These are phyloP conservation scores for Graphilbum ipis-grandicollis DNA, from an alignment of 2,329 filamentous ascomycete species.

Conservation along the genomic window DNA sequence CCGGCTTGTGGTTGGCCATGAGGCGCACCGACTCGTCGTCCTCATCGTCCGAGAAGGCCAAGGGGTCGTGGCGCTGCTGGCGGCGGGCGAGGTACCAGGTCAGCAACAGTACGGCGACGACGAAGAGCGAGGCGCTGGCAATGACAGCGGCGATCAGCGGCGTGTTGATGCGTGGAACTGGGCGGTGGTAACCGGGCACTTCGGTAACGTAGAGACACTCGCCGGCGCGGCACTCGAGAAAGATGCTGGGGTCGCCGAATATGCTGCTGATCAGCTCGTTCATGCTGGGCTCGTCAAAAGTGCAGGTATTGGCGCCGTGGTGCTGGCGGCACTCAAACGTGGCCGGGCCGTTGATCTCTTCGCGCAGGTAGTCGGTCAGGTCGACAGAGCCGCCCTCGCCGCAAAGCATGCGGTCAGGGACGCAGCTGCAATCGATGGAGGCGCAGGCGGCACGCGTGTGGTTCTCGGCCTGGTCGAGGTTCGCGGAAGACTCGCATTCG, in stretches of 20 bases:
- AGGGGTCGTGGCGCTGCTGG: slow-evolving; percentile 49
- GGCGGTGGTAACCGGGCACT: slow-evolving; percentile 75
- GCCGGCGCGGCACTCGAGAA: slow-evolving; percentile 63
- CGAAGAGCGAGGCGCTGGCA: slow-evolving; percentile 59
- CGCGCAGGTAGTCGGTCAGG: slow-evolving; percentile 70
- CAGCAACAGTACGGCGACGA: slow-evolving; percentile 68
- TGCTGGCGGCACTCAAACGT: slow-evolving; percentile 58
- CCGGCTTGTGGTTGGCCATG: slow-evolving; percentile 81
- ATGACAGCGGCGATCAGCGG: slow-evolving; percentile 91
- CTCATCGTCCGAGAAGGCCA: slow-evolving; percentile 54
- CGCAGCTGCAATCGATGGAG: slow-evolving; percentile 71
- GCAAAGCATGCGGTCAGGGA: slow-evolving; percentile 84
- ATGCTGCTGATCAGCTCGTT: slow-evolving; percentile 74
- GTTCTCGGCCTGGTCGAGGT: slow-evolving; percentile 55
- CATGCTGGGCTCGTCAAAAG: slow-evolving; percentile 84
- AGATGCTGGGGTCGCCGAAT: slow-evolving; percentile 84
- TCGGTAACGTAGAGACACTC: slow-evolving; percentile 91
- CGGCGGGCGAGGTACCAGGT: slow-evolving; percentile 82
- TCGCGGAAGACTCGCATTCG: slow-evolving; percentile 57
- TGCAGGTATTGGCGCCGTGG: slow-evolving; percentile 48
- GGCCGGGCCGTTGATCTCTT: slow-evolving; percentile 75
- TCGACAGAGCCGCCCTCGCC: slow-evolving; percentile 84
- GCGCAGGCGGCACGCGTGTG: slow-evolving; percentile 73
- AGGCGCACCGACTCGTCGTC: slow-evolving; percentile 69
- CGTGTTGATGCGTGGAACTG: slow-evolving; percentile 90